Percentiles rank a stretch among this genome's conserved stretches.
Evolutionary conservation across 805 yeast species (phyloP).

Genomic region (Barnettozyma californica): DNA sequence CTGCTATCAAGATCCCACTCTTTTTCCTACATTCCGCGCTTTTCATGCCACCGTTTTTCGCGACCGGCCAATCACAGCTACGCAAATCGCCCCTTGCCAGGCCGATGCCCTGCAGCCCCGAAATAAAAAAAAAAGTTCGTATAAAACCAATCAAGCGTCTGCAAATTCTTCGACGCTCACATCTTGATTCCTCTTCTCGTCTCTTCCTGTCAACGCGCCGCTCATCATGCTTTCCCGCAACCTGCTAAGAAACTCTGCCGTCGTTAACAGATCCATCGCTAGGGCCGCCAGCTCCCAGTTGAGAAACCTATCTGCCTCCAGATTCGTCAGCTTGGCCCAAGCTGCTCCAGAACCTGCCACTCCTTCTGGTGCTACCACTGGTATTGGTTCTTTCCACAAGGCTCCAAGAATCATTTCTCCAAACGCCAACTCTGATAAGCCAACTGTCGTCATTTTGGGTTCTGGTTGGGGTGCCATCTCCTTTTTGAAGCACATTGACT

Average conservation of each 20-base stretch:
- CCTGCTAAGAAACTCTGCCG: slow-evolving; percentile 3
- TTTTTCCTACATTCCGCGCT: background rate
- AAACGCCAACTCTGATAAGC: slow-evolving; percentile 22
- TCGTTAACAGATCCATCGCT: slow-evolving; percentile 3
- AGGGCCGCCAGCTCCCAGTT: slow-evolving; percentile 4
- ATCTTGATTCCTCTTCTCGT: background rate
- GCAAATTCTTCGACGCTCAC: background rate
- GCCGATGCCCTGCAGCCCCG: background rate
- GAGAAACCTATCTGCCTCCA: slow-evolving; percentile 6
- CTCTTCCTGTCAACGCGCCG: background rate
- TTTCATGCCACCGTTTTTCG: background rate
- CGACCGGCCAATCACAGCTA: background rate
- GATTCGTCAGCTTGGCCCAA: slow-evolving; percentile 1
- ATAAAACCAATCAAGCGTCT: background rate
- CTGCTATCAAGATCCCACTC: background rate
- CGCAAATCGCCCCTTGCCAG: background rate
- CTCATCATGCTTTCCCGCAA: slow-evolving; percentile 4
- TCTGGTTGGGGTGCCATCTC: slow-evolving; percentile 96
- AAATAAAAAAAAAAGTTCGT: background rate
- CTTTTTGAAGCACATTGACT: slow-evolving; percentile 75
- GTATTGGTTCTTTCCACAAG: slow-evolving; percentile 33
- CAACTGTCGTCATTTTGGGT: slow-evolving; percentile 62
- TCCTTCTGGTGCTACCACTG: slow-evolving; percentile 20
- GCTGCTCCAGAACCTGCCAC: background rate
- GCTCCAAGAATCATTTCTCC: slow-evolving; percentile 34